Evolutionary conservation across 2,329 filamentous ascomycete species (phyloP), one percentile per base, ranked within the genome.

Genomic region (Phialocephala subalpina): DNA sequence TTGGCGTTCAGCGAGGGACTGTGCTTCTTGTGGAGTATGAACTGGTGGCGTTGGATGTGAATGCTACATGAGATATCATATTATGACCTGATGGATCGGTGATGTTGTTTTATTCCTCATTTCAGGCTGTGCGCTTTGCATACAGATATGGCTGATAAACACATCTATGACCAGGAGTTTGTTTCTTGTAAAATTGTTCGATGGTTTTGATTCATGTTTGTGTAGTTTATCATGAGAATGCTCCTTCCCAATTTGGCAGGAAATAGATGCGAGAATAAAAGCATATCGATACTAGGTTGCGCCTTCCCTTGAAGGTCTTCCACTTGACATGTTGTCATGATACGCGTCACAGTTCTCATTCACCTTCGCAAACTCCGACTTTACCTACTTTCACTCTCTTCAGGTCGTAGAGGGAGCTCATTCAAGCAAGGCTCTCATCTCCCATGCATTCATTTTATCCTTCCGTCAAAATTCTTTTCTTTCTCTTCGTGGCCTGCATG

Each of bases 11-110:
- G 7, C 20, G 36, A 16, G 55, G 5, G 12, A 14, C 22, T n/a
- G 2, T 14, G 2, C n/a, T 57, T 14, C 16, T 25, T 62, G 27
- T 56, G 47, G 16, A 27, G 7, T 61, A 38, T 47, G 22, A 38
- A 3, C 18, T 49, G 20, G 14, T 27, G 64, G 40, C 40, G 60
- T 58, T 63, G 52, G 49, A 40, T 56, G 49, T 56, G n/a, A 56
- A 60, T 36, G 64, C 45, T 57, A 60, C 53, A n/a, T 62, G 66
- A 58, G 40, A 63, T 62, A 42, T 64, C 64, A 55, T 63, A 66
- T 68, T 38, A 58, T 40, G 62, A 56, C 58, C 60, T 65, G 61
- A 60, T 52, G 42, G 45, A 59, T 55, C 35, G 65, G 49, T 59
- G 25, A 58, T 38, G 53, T 64, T 62, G n/a, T 55, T 49, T 57